Evolutionary conservation across 2,329 filamentous ascomycete genomes (phyloP), one percentile per base, ranked within the genome.

Genomic region (Capronia americana): DNA sequence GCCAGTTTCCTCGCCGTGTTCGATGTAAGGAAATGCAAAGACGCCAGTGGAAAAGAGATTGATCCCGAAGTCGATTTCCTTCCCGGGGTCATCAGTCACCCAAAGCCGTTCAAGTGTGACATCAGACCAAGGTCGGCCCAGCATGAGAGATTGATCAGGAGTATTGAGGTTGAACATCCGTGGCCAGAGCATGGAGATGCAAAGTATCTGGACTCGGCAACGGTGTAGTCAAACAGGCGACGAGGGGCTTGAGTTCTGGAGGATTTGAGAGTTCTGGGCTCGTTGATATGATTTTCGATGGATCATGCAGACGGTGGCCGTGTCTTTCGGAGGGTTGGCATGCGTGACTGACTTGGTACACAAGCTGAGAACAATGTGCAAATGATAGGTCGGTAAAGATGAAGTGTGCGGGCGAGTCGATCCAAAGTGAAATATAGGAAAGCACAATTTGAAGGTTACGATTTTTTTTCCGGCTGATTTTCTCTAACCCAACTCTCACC

Each of bases 41-140:
- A 59, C 46, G 54, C 68, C 75, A 81, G 79, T 38, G 84, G 84
- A 0, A 80, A 78, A 26, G 77, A 80, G 17, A 77, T 85, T n/a
- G 79, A 77, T 24, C 74, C 77, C 0, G 71, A 74, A 23, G 50
- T 79, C 0, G 72, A 76, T 32, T 81, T 81, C 50, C 70, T 75
- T 65, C 67, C 75, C 2, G 79, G 79, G 14, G 63, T 78, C 10
- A 69, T 80, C 20, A 77, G 75, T 26, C 77, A 78, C 56, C 77
- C 78, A 0, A 62, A 72, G 17, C 74, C 77, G 4, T 81, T 75
- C 65, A 51, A 65, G 10, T 69, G 68, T 6, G 69, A 53, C 12
- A 74, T 80, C 24, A 72, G 56, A 59, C 75, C 77, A n/a, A 74
- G 79, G 57, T 72, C 65, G 12, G 68, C 72, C 58, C 57, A 63